Evolutionary conservation across 805 yeast species (phyloP).

Genomic region (Candida andamanensis): DNA sequence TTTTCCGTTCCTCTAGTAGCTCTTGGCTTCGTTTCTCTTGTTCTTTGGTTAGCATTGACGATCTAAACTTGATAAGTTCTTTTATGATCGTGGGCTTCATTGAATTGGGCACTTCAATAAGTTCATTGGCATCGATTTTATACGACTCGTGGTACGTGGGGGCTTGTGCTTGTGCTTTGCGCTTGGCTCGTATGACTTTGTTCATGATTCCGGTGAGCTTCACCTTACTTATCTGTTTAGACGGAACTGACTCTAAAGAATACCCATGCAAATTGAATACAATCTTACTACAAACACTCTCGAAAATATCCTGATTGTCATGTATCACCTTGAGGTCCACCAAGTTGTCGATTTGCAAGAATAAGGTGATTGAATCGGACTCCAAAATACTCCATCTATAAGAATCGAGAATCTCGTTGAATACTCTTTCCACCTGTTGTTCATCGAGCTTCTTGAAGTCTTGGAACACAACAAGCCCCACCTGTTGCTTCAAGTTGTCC

Average conservation of each 20-base stretch:
- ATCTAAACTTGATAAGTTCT: conserved; percentile 52
- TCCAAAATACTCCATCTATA: conserved; percentile 29
- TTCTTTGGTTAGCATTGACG: conserved; percentile 50
- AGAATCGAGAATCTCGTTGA: conserved; percentile 16
- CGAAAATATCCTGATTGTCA: conserved; percentile 2
- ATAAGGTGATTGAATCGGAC: not conserved
- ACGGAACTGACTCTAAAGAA: conserved; percentile 1
- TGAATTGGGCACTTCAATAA: conserved; percentile 52
- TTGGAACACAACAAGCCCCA: conserved; percentile 26
- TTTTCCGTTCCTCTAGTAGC: conserved; percentile 42
- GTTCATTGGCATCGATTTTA: conserved; percentile 51
- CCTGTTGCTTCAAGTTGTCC: conserved; percentile 28
- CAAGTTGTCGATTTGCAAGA: conserved; percentile 1
- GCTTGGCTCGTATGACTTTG: not conserved
- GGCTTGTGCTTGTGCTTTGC: not conserved
- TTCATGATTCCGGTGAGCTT: conserved; percentile 2
- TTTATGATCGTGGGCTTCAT: conserved; percentile 47
- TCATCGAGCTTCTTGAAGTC: conserved; percentile 29
- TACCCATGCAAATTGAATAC: conserved; percentile 1
- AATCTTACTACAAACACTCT: conserved; percentile 1
- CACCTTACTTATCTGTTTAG: conserved; percentile 1
- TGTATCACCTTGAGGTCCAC: conserved; percentile 1
- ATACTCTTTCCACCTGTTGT: conserved; percentile 27
- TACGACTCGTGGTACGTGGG: conserved; percentile 30
- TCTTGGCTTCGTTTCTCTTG: conserved; percentile 47